Evolutionary conservation across 1,284 basidiomycete species (phyloP).

Genomic region (Marasmius oreades): DNA sequence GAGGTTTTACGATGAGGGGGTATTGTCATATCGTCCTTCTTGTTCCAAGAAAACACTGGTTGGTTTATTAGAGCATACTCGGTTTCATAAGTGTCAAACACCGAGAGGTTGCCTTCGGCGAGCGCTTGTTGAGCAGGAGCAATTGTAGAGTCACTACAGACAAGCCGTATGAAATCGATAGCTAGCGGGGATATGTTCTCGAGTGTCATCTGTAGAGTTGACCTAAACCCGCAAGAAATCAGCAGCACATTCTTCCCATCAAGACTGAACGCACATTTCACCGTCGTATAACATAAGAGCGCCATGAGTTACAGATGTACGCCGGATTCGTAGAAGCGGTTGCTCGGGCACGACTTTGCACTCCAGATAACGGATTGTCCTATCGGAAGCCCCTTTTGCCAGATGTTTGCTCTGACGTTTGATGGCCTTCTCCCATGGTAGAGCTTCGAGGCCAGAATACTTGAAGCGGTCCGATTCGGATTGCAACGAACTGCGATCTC

Average conservation of each 20-base stretch:
- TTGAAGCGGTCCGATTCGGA: constrained; percentile 70
- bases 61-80: constrained; percentile 78
- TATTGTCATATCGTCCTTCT: constrained; percentile 53
- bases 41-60: constrained; percentile 81
- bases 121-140: constrained; percentile 72
- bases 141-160: constrained; percentile 88
- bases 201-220: constrained; percentile 77
- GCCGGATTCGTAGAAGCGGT: constrained; percentile 80
- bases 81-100: constrained; percentile 88
- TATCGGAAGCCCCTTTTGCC: constrained; percentile 29
- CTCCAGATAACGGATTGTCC: constrained; percentile 55
- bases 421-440: constrained; percentile 48
- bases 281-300: constrained; percentile 94
- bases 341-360: constrained; percentile 82
- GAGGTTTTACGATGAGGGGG: constrained; percentile 68
- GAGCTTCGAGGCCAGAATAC: constrained; percentile 64
- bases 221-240: constrained; percentile 41
- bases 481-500: constrained; percentile 54
- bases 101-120: constrained; percentile 74
- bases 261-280: constrained; percentile 59
- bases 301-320: constrained; percentile 86
- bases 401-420: constrained; percentile 36
- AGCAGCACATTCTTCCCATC: constrained; percentile 10
- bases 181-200: constrained; percentile 84
- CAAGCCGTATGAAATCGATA: constrained; percentile 82